Percentiles rank a stretch among this genome's conserved stretches.
Evolutionary conservation across 331 rosid species (phyloP).

Genomic region (Pyracantha coccinea): DNA sequence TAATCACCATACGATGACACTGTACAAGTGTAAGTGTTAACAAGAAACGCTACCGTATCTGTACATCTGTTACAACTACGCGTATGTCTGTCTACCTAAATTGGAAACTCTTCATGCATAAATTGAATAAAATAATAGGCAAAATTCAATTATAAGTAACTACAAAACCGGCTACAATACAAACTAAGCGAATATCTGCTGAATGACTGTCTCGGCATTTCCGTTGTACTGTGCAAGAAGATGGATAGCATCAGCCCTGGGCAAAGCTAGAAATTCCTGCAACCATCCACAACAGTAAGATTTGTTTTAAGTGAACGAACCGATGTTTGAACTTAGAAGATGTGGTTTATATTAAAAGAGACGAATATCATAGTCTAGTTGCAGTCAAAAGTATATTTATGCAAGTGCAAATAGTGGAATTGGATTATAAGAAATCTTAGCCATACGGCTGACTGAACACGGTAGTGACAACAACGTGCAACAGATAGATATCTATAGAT

Average conservation of each 20-base stretch:
- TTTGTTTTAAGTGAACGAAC: neutral
- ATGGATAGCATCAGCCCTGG: slow-evolving; percentile 98
- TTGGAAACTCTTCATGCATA: slow-evolving; percentile 23
- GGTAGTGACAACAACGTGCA: neutral
- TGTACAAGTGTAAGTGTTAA: neutral
- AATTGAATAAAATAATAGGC: slow-evolving; percentile 46
- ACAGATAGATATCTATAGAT: neutral
- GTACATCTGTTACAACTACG: neutral
- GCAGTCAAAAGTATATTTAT: neutral
- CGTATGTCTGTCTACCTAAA: slow-evolving; percentile 15
- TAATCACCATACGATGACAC: neutral
- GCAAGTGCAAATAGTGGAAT: neutral
- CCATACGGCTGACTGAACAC: neutral
- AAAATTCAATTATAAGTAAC: slow-evolving; percentile 13
- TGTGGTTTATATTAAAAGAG: neutral
- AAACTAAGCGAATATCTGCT: slow-evolving; percentile 76
- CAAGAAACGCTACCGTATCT: neutral
- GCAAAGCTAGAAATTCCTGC: slow-evolving; percentile 94
- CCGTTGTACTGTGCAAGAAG: slow-evolving; percentile 93
- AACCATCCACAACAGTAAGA: neutral
- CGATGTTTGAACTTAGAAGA: neutral
- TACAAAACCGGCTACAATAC: slow-evolving; percentile 12
- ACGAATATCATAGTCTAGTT: neutral
- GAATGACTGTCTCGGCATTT: slow-evolving; percentile 89
- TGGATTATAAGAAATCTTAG: neutral